Evolutionary conservation across 352 stramenopile genomes (phyloP).

Genomic region (Phytophthora pluvialis): DNA sequence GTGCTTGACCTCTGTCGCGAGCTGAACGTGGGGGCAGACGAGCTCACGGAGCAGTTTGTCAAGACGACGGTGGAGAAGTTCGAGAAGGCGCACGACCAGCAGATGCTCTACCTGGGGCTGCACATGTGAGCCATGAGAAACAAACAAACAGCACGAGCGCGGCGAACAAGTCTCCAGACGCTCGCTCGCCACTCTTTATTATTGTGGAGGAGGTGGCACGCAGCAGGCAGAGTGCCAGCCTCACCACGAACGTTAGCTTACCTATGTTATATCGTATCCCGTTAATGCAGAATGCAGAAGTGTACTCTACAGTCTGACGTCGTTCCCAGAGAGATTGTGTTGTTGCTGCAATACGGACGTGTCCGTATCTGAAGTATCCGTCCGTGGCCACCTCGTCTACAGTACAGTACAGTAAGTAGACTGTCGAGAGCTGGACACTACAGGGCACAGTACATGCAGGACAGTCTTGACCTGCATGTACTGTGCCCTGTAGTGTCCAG

Average conservation of each 20-base stretch:
- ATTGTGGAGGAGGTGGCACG: background rate
- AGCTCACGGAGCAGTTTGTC: slow-evolving; percentile 54
- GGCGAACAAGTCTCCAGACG: background rate
- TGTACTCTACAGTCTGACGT: slow-evolving; percentile 14
- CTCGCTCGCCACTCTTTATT: slow-evolving; percentile 8
- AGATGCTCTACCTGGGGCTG: slow-evolving; percentile 61
- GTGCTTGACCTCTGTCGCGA: slow-evolving; percentile 64
- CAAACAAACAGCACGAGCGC: background rate
- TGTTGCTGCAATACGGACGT: background rate
- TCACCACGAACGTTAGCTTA: background rate
- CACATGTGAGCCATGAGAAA: slow-evolving; percentile 37
- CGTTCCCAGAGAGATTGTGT: background rate
- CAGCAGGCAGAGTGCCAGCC: background rate
- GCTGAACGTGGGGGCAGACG: slow-evolving; percentile 36
- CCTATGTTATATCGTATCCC: slow-evolving; percentile 9
- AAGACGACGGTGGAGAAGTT: slow-evolving; percentile 51
- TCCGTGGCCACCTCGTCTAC: background rate
- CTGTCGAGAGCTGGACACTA: no score
- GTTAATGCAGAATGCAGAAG: slow-evolving; percentile 25
- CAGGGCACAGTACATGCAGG: no score
- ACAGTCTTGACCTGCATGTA: background rate
- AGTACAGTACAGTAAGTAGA: background rate
- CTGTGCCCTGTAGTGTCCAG: background rate
- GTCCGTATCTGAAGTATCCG: background rate
- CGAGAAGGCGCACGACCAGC: slow-evolving; percentile 44